Conservation (phyloP, 1,284 basidiomycete genomes). For the Austroboletus sp. region DNA sequence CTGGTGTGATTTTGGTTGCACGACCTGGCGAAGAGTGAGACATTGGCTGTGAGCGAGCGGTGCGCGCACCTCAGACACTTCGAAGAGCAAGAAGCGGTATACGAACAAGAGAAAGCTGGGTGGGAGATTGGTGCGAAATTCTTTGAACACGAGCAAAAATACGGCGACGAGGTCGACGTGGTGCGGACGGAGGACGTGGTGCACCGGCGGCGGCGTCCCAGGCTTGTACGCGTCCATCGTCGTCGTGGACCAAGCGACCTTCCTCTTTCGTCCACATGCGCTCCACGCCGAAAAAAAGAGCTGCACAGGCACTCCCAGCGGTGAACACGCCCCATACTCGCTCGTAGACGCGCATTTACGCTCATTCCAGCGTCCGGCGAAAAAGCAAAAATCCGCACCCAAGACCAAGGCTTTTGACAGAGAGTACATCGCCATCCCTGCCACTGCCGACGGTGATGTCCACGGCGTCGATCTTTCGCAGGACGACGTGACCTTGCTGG, state of each 20-base stretch:
- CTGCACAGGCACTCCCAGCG: conserved; percentile 29
- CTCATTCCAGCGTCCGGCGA: conserved; percentile 32
- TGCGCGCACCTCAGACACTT: conserved; percentile 45
- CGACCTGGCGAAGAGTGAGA: conserved; percentile 30
- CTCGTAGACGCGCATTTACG: conserved; percentile 1
- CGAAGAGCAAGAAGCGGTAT: conserved; percentile 55
- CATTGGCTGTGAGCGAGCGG: background rate
- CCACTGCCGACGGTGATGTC: conserved; percentile 30
- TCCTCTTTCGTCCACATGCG: conserved; percentile 27
- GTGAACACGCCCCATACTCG: conserved; percentile 23
- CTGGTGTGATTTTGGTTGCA: conserved; percentile 37
- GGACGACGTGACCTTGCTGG: conserved; percentile 54
- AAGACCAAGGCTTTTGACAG: conserved; percentile 56
- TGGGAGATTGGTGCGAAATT: conserved; percentile 47
- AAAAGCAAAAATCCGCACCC: conserved; percentile 41
- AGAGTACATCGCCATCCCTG: conserved; percentile 59
- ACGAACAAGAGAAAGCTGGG: conserved; percentile 56
- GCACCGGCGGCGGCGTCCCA: conserved; percentile 46
- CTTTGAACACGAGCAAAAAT: conserved; percentile 54
- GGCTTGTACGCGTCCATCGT: conserved; percentile 25
- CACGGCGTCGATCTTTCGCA: conserved; percentile 54
- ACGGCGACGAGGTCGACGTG: conserved; percentile 62
- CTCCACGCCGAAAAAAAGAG: conserved; percentile 27
- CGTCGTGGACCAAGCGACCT: conserved; percentile 6
- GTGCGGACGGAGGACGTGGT: conserved; percentile 63